Percentiles rank a stretch among this genome's conserved stretches.
Conservation (phyloP, 257 asterid species). For the Solanum lycopersicoides region DNA sequence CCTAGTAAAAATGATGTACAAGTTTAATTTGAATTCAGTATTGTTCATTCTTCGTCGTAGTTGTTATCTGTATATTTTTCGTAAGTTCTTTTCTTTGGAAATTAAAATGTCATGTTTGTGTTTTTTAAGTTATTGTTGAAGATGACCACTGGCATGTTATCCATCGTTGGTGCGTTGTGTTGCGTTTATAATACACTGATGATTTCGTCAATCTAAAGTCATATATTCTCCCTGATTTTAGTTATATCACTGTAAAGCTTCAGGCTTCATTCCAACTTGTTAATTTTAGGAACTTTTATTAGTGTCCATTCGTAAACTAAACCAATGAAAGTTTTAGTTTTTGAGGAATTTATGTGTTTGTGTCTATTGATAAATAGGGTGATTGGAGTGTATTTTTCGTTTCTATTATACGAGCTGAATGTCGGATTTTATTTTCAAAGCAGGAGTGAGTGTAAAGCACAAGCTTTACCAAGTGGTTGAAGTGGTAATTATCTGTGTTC, state of each 20-base stretch:
- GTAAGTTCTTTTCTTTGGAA: neutral
- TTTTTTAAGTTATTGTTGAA: neutral
- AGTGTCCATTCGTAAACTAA: neutral
- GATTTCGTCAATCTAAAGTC: neutral
- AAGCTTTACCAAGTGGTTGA: neutral
- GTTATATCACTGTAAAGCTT: neutral
- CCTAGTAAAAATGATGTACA: neutral
- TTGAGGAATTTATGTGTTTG: neutral
- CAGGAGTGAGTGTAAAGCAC: neutral
- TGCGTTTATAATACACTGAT: neutral
- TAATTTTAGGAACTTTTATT: neutral
- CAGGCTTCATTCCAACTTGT: neutral
- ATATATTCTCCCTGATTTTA: neutral
- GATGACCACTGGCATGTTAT: neutral
- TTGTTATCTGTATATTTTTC: neutral
- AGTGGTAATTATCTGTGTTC: neutral
- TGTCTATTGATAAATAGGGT: neutral
- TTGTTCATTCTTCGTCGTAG: neutral
- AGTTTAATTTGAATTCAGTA: neutral
- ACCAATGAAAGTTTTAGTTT: neutral
- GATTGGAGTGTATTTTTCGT: neutral
- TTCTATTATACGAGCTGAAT: neutral
- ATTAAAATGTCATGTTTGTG: neutral
- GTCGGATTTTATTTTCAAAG: neutral
- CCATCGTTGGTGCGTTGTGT: neutral